Conservation (phyloP, 768 basidiomycete species). For the Strobilomyces dryophilus region DNA sequence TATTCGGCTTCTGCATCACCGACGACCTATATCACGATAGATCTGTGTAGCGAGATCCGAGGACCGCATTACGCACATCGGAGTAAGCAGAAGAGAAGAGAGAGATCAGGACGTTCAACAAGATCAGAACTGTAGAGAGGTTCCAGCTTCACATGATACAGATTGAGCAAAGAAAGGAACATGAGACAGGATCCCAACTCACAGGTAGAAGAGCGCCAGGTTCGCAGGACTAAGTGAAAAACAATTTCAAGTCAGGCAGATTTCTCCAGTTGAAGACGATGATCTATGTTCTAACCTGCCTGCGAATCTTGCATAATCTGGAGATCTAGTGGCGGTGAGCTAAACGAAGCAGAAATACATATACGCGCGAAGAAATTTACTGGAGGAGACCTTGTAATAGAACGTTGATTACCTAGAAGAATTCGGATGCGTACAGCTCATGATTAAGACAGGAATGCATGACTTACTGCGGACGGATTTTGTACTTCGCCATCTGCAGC, state of each 20-base stretch:
- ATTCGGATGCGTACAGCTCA: background rate
- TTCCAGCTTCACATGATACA: constrained; percentile 57
- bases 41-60: background rate
- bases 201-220: constrained; percentile 78
- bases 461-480: constrained; percentile 42
- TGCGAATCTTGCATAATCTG: constrained; percentile 59
- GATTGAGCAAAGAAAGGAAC: background rate
- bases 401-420: constrained; percentile 56
- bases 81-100: constrained; percentile 90
- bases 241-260: background rate
- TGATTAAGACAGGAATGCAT: constrained; percentile 5
- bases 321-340: constrained; percentile 41
- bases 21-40: constrained; percentile 50
- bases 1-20: constrained; percentile 88
- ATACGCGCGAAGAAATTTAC: constrained; percentile 33
- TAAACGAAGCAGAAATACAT: background rate
- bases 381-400: constrained; percentile 81
- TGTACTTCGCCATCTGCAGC: constrained; percentile 80
- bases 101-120: constrained; percentile 94
- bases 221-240: constrained; percentile 43
- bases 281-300: constrained; percentile 35
- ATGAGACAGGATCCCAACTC: constrained; percentile 23
- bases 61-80: constrained; percentile 50
- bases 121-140: constrained; percentile 73
- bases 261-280: background rate